Base-by-base conservation (phyloP, 2,329 filamentous ascomycete genomes). In the Fusarium verrucosum region DNA sequence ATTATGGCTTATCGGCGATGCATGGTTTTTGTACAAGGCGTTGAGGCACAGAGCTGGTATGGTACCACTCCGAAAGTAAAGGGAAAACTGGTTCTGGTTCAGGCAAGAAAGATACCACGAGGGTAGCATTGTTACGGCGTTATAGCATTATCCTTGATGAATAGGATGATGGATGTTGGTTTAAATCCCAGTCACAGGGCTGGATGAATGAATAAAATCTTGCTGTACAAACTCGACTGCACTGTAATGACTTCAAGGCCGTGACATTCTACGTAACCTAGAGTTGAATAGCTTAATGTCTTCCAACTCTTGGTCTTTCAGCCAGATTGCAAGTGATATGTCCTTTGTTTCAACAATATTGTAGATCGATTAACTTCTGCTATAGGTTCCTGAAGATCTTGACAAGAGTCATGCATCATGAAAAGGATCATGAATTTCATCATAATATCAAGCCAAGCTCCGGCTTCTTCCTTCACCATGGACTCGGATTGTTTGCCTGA, bases 81-180 rank as follows among this genome's bases (percentile, higher is more conserved):
- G 44, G 44, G 55, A 57, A 58, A 36, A 53, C n/a, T n/a, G n/a
- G n/a, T n/a, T n/a, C 56, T 69, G 54, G 62, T 71, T 54, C 20
- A 38, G 63, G 37, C n/a, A 55, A 65, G 69, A 71, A 55, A 65
- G 69, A 71, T 71, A 70, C 67, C 69, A 70, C 52, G 41, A 58
- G 49, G 26, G 50, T 53, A 61, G 58, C 61, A 65, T 69, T 58
- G 44, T 53, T 40, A 32, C 16, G 67, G 68, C 65, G 64, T 70
- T 41, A 28, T 36, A 44, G 46, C 17, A 37, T 30, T 43, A 43
- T 55, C 58, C 58, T 60, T 55, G 51, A 58, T 62, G 50, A 50
- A 36, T 28, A 47, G 53, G 45, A 17, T 23, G 16, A 43, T 19
- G 33, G 49, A 25, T 49, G 45, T 49, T 41, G 33, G 23, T 28